Evolutionary conservation across 495 filamentous ascomycete genomes (phyloP), one percentile per base, ranked within the genome.

Genomic region (Xylaria longipes): DNA sequence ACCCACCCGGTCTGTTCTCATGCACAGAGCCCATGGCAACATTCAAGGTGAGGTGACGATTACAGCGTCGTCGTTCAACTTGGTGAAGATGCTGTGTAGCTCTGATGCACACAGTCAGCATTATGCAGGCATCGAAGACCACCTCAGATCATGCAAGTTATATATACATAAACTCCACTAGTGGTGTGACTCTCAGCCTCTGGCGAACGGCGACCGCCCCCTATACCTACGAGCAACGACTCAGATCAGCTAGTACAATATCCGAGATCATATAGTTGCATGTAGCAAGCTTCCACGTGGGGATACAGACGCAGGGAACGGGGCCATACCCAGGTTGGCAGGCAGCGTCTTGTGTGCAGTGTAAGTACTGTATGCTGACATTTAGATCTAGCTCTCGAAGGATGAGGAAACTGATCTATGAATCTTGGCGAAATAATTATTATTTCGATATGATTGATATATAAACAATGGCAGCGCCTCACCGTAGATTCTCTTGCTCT

Each of bases 281-380:
- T 60, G n/a, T 8, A n/a, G 57, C 33, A 60, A 62, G 41, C 62
- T 20, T 37, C 60, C 60, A 63, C 41, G 39, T 65, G 41, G 39
- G 14, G 14, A 65, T 33, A 27, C 33, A 48, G 27, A 48, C 22
- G 27, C 25, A 65, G 41, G 41, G 41, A 31, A 25, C 60, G 37
- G 33, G 29, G 9, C 3, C 1, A 1, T 37, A 17, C 61, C 39
- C 27, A 20, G 14, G 14, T 27, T 22, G 5, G 62, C 15, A 46
- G 20, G 17, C n/a, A n/a, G 29, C 54, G 29, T 60, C 25, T 20
- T 35, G 50, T 27, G 50, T 31, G 52, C 33, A 25, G 8, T 25
- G 50, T 54, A n/a, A n/a, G n/a, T n/a, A 56, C 1, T 12, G 52
- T 35, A 60, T 12, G 20, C 15, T 22, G 56, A 60, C 56, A 35